Evolutionary conservation across 108 stramenopile species (phyloP).

Genomic region (Conticribra guillardii): DNA sequence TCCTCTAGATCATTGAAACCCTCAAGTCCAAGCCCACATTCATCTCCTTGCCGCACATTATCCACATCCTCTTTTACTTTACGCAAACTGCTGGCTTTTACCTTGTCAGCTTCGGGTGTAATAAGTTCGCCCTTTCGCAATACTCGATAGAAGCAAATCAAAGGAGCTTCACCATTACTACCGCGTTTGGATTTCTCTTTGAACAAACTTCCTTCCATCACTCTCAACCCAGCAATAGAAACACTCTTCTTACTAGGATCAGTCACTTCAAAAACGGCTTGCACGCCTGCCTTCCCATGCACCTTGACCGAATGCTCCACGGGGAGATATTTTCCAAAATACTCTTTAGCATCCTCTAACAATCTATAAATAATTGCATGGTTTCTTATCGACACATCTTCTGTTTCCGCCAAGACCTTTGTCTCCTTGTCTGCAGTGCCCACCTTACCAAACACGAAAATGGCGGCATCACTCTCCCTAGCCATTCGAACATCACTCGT

Average conservation of each 20-base stretch:
- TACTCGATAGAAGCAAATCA: constrained; percentile 65
- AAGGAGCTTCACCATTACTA: constrained; percentile 4
- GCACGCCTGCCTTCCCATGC: constrained; percentile 72
- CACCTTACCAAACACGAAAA: constrained; percentile 77
- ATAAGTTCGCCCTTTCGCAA: constrained; percentile 63
- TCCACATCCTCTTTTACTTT: constrained; percentile 79
- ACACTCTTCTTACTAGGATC: constrained; percentile 56
- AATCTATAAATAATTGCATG: constrained; percentile 83
- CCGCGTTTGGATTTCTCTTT: constrained; percentile 47
- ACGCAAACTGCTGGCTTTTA: constrained; percentile 66
- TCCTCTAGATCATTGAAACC: constrained; percentile 71
- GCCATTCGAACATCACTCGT: constrained; percentile 78
- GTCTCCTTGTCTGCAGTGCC: constrained; percentile 57
- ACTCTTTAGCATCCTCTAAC: constrained; percentile 78
- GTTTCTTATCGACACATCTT: constrained; percentile 58
- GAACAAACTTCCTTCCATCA: constrained; percentile 67
- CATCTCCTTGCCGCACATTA: constrained; percentile 70
- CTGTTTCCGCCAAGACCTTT: constrained; percentile 57
- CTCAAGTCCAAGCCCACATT: constrained; percentile 76
- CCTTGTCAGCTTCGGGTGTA: constrained; percentile 52
- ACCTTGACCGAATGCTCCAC: constrained; percentile 51
- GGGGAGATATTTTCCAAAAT: constrained; percentile 66
- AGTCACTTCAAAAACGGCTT: constrained; percentile 78
- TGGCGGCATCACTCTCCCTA: constrained; percentile 78
- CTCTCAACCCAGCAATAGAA: constrained; percentile 72